A percentile compares a stretch with the other conserved stretches of the same genome.
Evolutionary conservation across 768 basidiomycete species (phyloP).

Genomic region (Amanita molliuscula): DNA sequence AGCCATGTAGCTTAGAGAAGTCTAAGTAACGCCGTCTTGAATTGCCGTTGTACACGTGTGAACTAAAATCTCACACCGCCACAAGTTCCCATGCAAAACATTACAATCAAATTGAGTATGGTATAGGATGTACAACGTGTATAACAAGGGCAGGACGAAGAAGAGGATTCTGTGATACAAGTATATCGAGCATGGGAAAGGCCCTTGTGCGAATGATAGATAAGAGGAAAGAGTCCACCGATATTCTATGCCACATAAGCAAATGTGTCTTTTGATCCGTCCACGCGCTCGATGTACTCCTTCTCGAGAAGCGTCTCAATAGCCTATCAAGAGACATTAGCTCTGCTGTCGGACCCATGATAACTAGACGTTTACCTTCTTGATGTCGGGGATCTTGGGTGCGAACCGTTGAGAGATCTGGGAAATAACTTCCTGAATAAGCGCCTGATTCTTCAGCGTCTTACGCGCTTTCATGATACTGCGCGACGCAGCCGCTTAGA

Average conservation of each 20-base stretch:
- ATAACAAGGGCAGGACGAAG: not conserved
- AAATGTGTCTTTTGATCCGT: constrained; percentile 84
- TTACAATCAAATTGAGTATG: constrained; percentile 3
- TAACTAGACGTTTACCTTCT: constrained; percentile 57
- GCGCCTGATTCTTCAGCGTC: constrained; percentile 87
- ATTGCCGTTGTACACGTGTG: too few relatives aligned
- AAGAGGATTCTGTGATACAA: not conserved
- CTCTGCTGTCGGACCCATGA: not conserved
- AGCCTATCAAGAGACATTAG: constrained; percentile 37
- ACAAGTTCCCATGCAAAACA: not conserved
- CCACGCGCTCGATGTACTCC: constrained; percentile 94
- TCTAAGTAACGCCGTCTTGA: too few relatives aligned
- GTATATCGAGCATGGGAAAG: constrained; percentile 6
- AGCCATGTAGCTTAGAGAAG: too few relatives aligned
- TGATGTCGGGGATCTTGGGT: constrained; percentile 93
- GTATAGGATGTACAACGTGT: constrained; percentile 1
- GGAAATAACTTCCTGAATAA: constrained; percentile 86
- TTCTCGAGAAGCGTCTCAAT: constrained; percentile 91
- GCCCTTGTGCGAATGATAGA: not conserved
- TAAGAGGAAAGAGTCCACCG: constrained; percentile 3
- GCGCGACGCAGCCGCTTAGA: not conserved
- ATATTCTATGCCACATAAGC: constrained; percentile 65
- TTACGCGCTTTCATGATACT: constrained; percentile 95
- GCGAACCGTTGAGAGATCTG: constrained; percentile 83
- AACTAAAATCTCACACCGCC: too few relatives aligned